phyloP scores from a whole-genome alignment of 345 rosid species.

The Conringia planisiliqua region DNA sequence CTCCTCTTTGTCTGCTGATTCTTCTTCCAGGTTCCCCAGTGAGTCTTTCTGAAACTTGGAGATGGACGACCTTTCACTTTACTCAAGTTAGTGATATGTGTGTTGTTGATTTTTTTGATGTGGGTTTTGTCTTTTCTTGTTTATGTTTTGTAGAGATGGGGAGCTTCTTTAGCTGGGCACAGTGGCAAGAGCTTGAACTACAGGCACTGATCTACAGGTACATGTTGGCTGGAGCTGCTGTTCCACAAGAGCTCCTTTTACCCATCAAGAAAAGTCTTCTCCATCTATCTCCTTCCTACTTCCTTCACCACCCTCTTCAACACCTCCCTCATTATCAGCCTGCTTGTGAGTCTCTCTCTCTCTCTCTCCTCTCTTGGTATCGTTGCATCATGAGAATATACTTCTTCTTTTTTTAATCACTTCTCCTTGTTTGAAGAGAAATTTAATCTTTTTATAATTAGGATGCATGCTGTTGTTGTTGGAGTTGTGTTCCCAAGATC shows the following conservation, averaged over 20 bases:
- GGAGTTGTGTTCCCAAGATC: slow-evolving; percentile 31
- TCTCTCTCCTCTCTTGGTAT: slow-evolving; percentile 6
- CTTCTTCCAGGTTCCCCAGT: slow-evolving; percentile 54
- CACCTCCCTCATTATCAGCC: slow-evolving; percentile 62
- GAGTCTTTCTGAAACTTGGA: slow-evolving; percentile 12
- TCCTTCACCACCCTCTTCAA: slow-evolving; percentile 56
- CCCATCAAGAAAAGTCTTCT: slow-evolving; percentile 81
- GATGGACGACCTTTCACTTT: neutral
- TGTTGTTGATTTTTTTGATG: neutral
- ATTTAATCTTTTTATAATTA: neutral
- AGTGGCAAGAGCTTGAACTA: slow-evolving; percentile 92
- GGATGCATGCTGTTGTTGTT: slow-evolving; percentile 23
- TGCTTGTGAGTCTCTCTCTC: slow-evolving; percentile 53
- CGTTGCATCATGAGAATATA: neutral
- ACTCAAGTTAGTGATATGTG: neutral
- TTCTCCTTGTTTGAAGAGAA: neutral
- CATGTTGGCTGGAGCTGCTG: slow-evolving; percentile 81
- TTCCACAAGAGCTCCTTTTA: slow-evolving; percentile 86
- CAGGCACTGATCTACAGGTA: slow-evolving; percentile 94
- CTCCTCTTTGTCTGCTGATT: slow-evolving; percentile 48
- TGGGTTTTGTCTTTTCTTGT: neutral
- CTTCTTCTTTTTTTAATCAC: neutral
- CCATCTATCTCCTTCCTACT: slow-evolving; percentile 58
- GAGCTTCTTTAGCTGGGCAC: slow-evolving; percentile 73
- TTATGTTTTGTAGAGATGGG: slow-evolving; percentile 52